Percentiles rank a stretch among this genome's conserved stretches.
phyloP scores from a whole-genome alignment of 306 rosid genomes.

The Lupinus albus region DNA sequence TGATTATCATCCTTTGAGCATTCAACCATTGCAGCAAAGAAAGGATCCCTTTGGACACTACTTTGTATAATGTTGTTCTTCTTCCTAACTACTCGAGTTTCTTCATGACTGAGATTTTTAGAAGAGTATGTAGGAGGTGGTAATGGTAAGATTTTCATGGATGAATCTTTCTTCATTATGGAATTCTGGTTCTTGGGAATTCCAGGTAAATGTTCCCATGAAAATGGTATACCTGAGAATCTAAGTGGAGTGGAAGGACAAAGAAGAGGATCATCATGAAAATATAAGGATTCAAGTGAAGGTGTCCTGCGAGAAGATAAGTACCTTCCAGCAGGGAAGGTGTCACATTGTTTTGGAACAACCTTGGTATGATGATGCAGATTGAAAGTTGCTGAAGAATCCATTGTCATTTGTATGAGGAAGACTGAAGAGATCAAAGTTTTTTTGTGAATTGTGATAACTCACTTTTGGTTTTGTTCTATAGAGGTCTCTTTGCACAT shows the following conservation, averaged over 20 bases:
- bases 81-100: conserved; percentile 34
- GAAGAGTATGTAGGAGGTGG: conserved; percentile 62
- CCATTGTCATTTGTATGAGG: conserved; percentile 48
- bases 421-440: conserved; percentile 30
- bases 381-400: conserved; percentile 42
- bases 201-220: conserved; percentile 97
- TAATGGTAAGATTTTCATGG: conserved; percentile 60
- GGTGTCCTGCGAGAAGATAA: conserved; percentile 50
- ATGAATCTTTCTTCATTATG: conserved; percentile 46
- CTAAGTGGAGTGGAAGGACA: conserved; percentile 56
- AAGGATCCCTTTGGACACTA: conserved; percentile 66
- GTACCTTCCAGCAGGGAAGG: conserved; percentile 38
- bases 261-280: conserved; percentile 51
- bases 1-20: conserved; percentile 69
- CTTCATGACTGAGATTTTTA: conserved; percentile 46
- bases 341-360: conserved; percentile 45
- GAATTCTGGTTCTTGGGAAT: conserved; percentile 76
- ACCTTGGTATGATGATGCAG: conserved; percentile 37
- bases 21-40: conserved; percentile 78
- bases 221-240: conserved; percentile 85
- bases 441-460: background rate
- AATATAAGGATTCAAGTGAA: conserved; percentile 51
- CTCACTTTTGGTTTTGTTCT: conserved; percentile 23
- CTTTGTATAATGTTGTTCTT: conserved; percentile 34
- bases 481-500: conserved; percentile 1